Conservation (phyloP, 345 rosid species). For the Hypericum perforatum region DNA sequence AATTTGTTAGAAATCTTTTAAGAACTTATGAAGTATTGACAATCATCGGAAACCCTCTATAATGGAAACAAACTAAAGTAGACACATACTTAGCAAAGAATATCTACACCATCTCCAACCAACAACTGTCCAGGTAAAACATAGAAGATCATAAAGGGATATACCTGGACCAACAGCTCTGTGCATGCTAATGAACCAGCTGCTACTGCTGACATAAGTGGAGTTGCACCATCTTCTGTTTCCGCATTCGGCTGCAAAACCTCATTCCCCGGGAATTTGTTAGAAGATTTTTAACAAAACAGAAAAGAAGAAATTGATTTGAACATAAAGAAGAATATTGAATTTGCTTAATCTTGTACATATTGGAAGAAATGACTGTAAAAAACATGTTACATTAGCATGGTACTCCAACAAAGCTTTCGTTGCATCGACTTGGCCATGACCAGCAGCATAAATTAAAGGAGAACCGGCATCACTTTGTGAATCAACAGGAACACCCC, state of each 20-base stretch:
- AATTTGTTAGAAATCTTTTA: too few species aligned
- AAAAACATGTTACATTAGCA: constrained; percentile 46
- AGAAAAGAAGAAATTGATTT: neutral
- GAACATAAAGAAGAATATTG: neutral
- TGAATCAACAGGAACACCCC: constrained; percentile 60
- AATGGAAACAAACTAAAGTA: too few species aligned
- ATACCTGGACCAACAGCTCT: constrained; percentile 71
- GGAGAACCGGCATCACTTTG: constrained; percentile 90
- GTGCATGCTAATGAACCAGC: constrained; percentile 73
- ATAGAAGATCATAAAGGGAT: constrained; percentile 10
- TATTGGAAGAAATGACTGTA: neutral
- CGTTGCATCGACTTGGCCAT: constrained; percentile 62
- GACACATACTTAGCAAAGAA: too few species aligned
- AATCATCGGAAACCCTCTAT: too few species aligned
- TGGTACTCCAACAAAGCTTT: constrained; percentile 63
- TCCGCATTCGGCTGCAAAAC: constrained; percentile 74
- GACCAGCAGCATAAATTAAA: constrained; percentile 89
- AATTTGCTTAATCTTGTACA: too few species aligned
- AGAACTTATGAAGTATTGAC: too few species aligned
- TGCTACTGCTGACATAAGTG: constrained; percentile 79
- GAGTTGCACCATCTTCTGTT: constrained; percentile 80
- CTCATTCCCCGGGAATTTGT: neutral
- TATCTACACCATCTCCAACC: too few species aligned
- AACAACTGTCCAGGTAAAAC: neutral
- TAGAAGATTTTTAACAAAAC: neutral